Evolutionary conservation across 2,329 filamentous ascomycete species (phyloP).

Genomic region (Cadophora gregata): DNA sequence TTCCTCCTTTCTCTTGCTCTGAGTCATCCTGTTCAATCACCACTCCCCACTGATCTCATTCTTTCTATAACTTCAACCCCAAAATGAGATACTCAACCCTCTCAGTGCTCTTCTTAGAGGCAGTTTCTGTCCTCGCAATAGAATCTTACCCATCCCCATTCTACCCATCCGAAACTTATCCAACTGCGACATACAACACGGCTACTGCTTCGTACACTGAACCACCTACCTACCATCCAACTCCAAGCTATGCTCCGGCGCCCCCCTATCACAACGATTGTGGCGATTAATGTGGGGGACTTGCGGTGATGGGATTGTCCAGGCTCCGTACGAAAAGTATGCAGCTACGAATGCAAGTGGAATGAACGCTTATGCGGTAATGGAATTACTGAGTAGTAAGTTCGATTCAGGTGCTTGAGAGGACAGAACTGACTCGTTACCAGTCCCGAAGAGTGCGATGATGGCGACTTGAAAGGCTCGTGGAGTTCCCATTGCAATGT

Average conservation of each 20-base stretch:
- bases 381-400: conserved; percentile 19
- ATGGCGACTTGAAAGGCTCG: conserved; percentile 23
- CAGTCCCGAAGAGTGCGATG: conserved; percentile 20
- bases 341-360: conserved; percentile 19
- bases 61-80: too few relatives aligned
- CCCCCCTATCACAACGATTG: conserved; percentile 9
- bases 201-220: not conserved
- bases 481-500: conserved; percentile 12
- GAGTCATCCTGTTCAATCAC: not conserved
- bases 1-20: not conserved
- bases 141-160: not conserved
- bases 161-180: not conserved
- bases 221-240: not conserved
- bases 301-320: conserved; percentile 12
- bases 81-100: conserved; percentile 5
- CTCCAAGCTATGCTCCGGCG: not conserved
- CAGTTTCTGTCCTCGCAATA: not conserved
- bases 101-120: not conserved
- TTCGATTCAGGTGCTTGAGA: not conserved
- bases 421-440: not conserved
- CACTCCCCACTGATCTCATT: not conserved
- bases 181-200: too few relatives aligned
- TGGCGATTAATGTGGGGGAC: conserved; percentile 20
- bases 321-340: conserved; percentile 16
- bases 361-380: conserved; percentile 16